phyloP scores from a whole-genome alignment of 768 basidiomycete genomes.

The Kwoniella botswanensis region DNA sequence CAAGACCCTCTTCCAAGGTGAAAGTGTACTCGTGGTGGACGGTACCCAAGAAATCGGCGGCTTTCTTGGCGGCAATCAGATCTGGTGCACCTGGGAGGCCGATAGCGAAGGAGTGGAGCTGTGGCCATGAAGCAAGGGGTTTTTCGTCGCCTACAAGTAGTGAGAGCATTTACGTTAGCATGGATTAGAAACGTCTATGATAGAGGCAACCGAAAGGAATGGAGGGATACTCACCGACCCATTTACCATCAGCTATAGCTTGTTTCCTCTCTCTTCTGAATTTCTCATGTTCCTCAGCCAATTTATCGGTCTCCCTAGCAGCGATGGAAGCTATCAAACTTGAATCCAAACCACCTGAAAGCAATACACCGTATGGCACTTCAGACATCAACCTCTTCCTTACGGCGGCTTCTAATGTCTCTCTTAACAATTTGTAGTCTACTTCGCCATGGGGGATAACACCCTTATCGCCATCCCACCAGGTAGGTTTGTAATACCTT shows the following conservation, averaged over 20 bases:
- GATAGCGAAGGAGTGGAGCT: conserved; percentile 96
- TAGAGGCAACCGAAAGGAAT: no score
- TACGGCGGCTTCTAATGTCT: conserved; percentile 87
- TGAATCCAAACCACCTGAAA: conserved; percentile 93
- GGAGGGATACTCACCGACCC: conserved; percentile 34
- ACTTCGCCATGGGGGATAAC: conserved; percentile 65
- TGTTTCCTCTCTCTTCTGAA: conserved; percentile 63
- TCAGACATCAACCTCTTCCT: conserved; percentile 96
- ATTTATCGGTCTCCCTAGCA: conserved; percentile 89
- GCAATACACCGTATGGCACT: conserved; percentile 94
- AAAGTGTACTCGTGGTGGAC: conserved; percentile 97
- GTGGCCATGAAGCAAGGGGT: conserved; percentile 86
- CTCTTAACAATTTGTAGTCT: conserved; percentile 73
- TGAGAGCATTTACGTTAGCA: conserved; percentile 6
- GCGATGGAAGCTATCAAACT: conserved; percentile 96
- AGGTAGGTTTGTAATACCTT: conserved; percentile 84
- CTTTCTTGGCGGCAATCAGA: conserved; percentile 89
- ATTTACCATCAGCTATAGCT: conserved; percentile 44
- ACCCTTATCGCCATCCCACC: conserved; percentile 86
- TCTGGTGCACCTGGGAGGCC: conserved; percentile 95
- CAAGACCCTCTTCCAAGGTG: conserved; percentile 95
- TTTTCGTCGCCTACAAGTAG: conserved; percentile 55
- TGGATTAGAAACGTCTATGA: not conserved
- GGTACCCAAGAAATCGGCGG: conserved; percentile 89
- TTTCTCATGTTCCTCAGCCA: conserved; percentile 78